Base-by-base conservation (phyloP, 441 rosid species). In the Pelargonium citronellum region DNA sequence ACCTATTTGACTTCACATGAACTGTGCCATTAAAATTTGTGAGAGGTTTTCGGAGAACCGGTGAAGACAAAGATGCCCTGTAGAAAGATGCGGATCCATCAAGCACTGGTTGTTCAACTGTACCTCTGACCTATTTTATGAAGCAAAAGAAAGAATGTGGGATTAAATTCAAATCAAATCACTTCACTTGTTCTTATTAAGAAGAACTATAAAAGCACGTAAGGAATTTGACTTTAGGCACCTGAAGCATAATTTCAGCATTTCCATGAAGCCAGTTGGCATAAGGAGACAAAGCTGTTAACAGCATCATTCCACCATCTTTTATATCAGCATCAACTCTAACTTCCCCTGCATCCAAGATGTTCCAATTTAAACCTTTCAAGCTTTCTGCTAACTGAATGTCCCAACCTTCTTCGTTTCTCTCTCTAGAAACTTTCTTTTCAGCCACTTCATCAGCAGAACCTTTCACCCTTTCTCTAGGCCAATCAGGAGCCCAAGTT, bases 221-320 rank as follows among this genome's bases (percentile, higher is more conserved):
- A 69, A 65, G 46, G 47, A 72, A 67, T 62, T 64, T 47, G 65
- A 69, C 62, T 49, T 62, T 66, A 73, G 79, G 0, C 71, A 92
- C 99, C 96, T 91, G 96, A 79, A 95, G 98, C 79, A 87, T 86
- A 74, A 95, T 81, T 75, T 95, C 99, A 72, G 99, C 99, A 86
- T 81, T 90, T 71, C 99, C 99, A 75, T 91, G 91, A 76, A 95
- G 95, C 99, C 99, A 95, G 64, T 83, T 83, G 64, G 87, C 96
- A 80, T 92, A 83, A 60, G 99, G 99, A 77, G 97, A 92, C 74
- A 95, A 83, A 79, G 99, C 97, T 62, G 98, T 91, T 77, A 95
- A 81, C 81, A 95, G 78, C 89, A 89, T 92, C 99, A 95, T 95
- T 69, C 98, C 99, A 43, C 99, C 98, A 84, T 95, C 99, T 86